phyloP scores from a whole-genome alignment of 805 yeast species.

The Barnettozyma vustinii region DNA sequence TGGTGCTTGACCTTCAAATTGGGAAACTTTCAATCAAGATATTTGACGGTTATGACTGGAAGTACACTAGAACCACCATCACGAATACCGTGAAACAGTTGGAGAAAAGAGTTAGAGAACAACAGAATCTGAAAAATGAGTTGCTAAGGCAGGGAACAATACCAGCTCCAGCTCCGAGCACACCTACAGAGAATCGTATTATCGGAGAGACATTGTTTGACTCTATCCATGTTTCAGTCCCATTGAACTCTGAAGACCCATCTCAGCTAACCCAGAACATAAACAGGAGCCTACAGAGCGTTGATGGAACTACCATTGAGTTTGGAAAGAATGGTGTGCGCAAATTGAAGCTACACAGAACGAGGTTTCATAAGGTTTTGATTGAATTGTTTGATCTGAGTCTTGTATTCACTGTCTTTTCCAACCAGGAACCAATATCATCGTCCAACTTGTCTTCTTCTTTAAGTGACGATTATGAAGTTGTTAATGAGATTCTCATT shows the following conservation, averaged over 20 bases:
- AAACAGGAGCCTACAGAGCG: constrained; percentile 41
- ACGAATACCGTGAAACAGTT: constrained; percentile 58
- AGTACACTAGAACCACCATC: constrained; percentile 63
- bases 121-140: constrained; percentile 10
- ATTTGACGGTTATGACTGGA: constrained; percentile 94
- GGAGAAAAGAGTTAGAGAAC: constrained; percentile 40
- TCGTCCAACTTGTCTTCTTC: constrained; percentile 4
- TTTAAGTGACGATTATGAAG: constrained; percentile 28
- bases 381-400: constrained; percentile 52
- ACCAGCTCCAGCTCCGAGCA: background rate
- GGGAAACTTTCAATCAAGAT: constrained; percentile 42
- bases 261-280: constrained; percentile 44
- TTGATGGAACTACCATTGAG: constrained; percentile 15
- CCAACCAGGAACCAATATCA: constrained; percentile 41
- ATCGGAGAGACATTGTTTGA: constrained; percentile 67
- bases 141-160: background rate
- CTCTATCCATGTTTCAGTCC: constrained; percentile 71
- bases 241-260: constrained; percentile 35
- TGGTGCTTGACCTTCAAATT: constrained; percentile 25
- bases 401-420: constrained; percentile 39
- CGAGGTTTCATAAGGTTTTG: constrained; percentile 52
- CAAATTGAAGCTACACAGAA: constrained; percentile 58
- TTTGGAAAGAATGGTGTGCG: constrained; percentile 27
- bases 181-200: constrained; percentile 20
- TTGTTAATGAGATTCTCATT: constrained; percentile 45